These are phyloP conservation scores for Diatrype stigma DNA, from an alignment of 2,329 filamentous ascomycete species.

Conservation along the genomic window DNA sequence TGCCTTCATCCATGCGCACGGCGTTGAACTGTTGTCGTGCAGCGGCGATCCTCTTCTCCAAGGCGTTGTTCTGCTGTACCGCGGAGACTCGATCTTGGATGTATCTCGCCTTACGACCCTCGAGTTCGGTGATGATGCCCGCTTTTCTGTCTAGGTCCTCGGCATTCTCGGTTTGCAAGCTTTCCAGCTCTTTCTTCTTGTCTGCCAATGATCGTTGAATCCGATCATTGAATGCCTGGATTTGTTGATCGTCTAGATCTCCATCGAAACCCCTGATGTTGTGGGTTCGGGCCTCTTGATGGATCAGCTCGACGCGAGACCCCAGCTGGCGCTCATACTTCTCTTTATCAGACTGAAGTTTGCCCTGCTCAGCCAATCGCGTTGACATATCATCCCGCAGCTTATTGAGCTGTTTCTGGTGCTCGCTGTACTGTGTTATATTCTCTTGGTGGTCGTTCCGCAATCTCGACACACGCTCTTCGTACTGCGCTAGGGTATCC, in stretches of 20 bases:
- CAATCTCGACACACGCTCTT: conserved; percentile 66
- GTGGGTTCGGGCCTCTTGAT: conserved; percentile 70
- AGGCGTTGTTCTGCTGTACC: conserved; percentile 65
- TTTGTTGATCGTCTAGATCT: conserved; percentile 67
- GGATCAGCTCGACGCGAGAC: conserved; percentile 68
- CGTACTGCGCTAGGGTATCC: conserved; percentile 69
- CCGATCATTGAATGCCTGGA: conserved; percentile 72
- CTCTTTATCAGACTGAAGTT: conserved; percentile 79
- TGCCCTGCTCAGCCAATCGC: conserved; percentile 65
- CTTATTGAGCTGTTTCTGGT: conserved; percentile 47
- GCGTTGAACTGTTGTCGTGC: conserved; percentile 66
- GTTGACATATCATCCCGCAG: conserved; percentile 43
- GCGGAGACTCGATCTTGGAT: conserved; percentile 71
- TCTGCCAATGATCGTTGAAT: conserved; percentile 72
- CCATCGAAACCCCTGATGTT: conserved; percentile 81
- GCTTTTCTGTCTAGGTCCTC: conserved; percentile 74
- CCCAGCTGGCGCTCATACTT: conserved; percentile 78
- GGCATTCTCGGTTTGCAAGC: conserved; percentile 66
- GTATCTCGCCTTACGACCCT: conserved; percentile 66
- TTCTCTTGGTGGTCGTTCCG: conserved; percentile 59
- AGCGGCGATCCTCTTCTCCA: conserved; percentile 64
- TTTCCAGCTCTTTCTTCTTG: conserved; percentile 74
- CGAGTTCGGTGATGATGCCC: conserved; percentile 65
- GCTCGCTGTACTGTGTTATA: conserved; percentile 59
- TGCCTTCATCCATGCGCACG: conserved; percentile 84